These are phyloP conservation scores for Microcyclosporella mali DNA, from an alignment of 2,329 filamentous ascomycete species.

Conservation along the genomic window DNA sequence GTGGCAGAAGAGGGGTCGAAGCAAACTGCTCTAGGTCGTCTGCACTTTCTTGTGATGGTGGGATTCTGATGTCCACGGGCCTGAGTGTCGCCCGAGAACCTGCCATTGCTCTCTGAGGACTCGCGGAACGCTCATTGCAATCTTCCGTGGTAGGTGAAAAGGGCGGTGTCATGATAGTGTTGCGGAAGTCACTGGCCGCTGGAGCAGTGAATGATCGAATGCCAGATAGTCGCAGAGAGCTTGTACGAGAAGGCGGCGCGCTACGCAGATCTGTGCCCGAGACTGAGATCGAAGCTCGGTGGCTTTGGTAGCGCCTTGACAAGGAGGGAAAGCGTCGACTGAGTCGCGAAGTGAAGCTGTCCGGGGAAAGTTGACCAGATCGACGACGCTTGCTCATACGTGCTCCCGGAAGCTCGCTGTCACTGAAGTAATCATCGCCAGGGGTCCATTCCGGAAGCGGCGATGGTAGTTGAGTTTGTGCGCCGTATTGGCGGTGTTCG, in stretches of 20 bases:
- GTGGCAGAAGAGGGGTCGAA: constrained; percentile 78
- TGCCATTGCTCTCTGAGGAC: constrained; percentile 12
- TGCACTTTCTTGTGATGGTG: constrained; percentile 37
- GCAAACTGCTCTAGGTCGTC: constrained; percentile 56
- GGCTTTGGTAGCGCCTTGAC: constrained; percentile 49
- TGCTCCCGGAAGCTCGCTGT: constrained; percentile 47
- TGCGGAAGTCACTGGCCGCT: constrained; percentile 30
- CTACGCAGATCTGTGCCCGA: constrained; percentile 27
- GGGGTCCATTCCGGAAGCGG: constrained; percentile 26
- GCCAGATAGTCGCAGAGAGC: constrained; percentile 75
- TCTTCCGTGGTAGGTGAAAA: constrained; percentile 16
- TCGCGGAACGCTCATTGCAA: constrained; percentile 10
- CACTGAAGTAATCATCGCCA: constrained; percentile 55
- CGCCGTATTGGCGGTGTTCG: constrained; percentile 41
- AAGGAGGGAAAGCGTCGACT: constrained; percentile 46
- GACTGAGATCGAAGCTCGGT: constrained; percentile 35
- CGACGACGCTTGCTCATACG: constrained; percentile 52
- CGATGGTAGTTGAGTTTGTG: constrained; percentile 6
- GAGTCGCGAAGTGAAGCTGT: constrained; percentile 59
- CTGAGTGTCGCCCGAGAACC: constrained; percentile 9
- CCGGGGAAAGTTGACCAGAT: constrained; percentile 55
- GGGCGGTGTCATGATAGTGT: constrained; percentile 31
- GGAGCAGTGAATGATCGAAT: constrained; percentile 48
- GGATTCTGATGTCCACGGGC: constrained; percentile 21
- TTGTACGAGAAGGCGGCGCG: constrained; percentile 39